Evolutionary conservation across 208 protist genomes (phyloP).

Genomic region (Trypanosoma vivax): DNA sequence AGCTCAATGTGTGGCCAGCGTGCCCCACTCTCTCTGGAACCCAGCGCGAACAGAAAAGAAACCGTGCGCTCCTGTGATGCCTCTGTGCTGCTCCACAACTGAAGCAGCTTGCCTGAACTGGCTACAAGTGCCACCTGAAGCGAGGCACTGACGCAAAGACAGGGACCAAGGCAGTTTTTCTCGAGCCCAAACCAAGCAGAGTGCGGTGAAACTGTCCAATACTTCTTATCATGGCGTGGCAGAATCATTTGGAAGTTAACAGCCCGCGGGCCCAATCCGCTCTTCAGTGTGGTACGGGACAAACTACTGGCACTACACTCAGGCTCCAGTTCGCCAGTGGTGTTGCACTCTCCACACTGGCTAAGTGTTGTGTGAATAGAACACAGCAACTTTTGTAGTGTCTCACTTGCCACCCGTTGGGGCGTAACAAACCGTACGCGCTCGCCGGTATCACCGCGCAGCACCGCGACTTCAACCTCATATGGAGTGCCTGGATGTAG

Average conservation of each 20-base stretch:
- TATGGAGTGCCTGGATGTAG: constrained; percentile 13
- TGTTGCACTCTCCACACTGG: neutral
- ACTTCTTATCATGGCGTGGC: neutral
- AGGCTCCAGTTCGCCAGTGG: no score
- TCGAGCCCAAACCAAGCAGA: constrained; percentile 1
- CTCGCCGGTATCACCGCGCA: neutral
- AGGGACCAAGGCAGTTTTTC: neutral
- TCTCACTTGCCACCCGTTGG: neutral
- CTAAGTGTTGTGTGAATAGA: neutral
- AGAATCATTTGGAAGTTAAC: constrained; percentile 1
- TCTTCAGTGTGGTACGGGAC: neutral
- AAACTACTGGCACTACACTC: neutral
- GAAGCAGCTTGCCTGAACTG: constrained; percentile 8
- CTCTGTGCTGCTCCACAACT: constrained; percentile 9
- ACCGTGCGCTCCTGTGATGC: neutral
- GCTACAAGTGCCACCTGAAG: constrained; percentile 8
- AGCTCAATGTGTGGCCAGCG: constrained; percentile 10
- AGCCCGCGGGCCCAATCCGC: neutral
- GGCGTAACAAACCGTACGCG: constrained; percentile 10
- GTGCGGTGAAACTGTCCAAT: constrained; percentile 1
- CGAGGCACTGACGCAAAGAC: constrained; percentile 3
- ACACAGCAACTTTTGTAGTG: constrained; percentile 1
- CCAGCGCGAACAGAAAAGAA: neutral
- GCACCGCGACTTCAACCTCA: neutral
- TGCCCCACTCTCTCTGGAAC: neutral